Base-by-base conservation (phyloP, 2,329 filamentous ascomycete genomes). In the Grosmannia serpens region DNA sequence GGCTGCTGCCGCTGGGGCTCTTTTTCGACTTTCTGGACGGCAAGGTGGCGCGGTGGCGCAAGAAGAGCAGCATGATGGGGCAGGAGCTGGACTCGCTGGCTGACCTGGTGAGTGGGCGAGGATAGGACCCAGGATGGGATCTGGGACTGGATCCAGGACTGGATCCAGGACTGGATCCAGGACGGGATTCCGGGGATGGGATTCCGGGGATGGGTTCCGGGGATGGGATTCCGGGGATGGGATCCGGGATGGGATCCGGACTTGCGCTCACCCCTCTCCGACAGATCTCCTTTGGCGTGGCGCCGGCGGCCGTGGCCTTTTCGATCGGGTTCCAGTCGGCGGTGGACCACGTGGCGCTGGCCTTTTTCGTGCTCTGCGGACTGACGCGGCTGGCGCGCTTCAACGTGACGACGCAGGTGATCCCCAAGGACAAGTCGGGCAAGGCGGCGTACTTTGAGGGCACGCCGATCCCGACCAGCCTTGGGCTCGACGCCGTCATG, bases 1-100 rank as follows among this genome's bases (percentile, higher is more conserved):
- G 77, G 5, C 89, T 96, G 72, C 88, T 97, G 73, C 92, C 92
- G 0, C 89, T 96, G 60, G 91, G 91, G 6, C 78, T 97, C 15
- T 96, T 97, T 77, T 97, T 97, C 72, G 94, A 99, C 73, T 95
- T 96, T 70, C 90, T 97, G 80, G 94, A 99, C 72, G 94, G 94
- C 69, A 94, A 91, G 70, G 91, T 99, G 58, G 94, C 94, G 63
- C 81, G 94, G 64, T 97, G 94, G 94, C 85, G 94, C 70, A 87
- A 90, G 75, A 99, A 96, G 85, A 94, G 89, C 67, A 95, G 89
- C 67, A 78, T 99, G 70, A 97, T 99, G 92, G 94, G 94, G 15
- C 92, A 96, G 73, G 94, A 99, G 74, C 77, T 99, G 58, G 94
- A 99, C 72, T 97, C 92, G 8, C 79, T 99, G 53, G 94, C 94